These are phyloP conservation scores for Brasenia schreberi DNA, from an alignment of 164 flowering plant genomes.

Conservation along the genomic window DNA sequence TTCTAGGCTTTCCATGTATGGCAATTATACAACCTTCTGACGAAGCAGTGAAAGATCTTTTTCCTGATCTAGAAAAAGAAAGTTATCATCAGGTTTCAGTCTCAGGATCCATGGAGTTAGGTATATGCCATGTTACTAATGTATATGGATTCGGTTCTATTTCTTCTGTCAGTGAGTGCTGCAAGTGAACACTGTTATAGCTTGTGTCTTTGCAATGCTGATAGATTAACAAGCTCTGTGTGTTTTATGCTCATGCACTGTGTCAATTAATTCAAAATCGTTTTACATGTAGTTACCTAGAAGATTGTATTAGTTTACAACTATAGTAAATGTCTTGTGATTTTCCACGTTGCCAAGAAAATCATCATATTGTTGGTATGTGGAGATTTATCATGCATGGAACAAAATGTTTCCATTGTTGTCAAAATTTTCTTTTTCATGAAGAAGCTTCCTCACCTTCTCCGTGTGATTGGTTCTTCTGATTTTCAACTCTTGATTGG, in stretches of 20 bases:
- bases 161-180: background rate
- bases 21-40: constrained; percentile 76
- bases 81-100: constrained; percentile 8
- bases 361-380: no score
- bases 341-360: no score
- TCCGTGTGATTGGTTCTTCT: background rate
- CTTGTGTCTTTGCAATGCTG: background rate
- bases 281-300: no score
- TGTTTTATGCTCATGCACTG: background rate
- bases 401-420: background rate
- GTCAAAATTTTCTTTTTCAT: background rate
- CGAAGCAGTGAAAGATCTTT: constrained; percentile 24
- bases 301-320: no score
- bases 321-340: no score
- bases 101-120: constrained; percentile 6
- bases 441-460: background rate
- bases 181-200: background rate
- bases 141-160: background rate
- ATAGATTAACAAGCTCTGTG: background rate
- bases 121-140: background rate
- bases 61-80: constrained; percentile 13
- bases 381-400: no score
- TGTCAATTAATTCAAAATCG: no score
- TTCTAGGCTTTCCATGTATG: constrained; percentile 98
- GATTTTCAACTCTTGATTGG: background rate